Evolutionary conservation across 305 asterid genomes (phyloP).

Genomic region (Ilex paraguariensis): DNA sequence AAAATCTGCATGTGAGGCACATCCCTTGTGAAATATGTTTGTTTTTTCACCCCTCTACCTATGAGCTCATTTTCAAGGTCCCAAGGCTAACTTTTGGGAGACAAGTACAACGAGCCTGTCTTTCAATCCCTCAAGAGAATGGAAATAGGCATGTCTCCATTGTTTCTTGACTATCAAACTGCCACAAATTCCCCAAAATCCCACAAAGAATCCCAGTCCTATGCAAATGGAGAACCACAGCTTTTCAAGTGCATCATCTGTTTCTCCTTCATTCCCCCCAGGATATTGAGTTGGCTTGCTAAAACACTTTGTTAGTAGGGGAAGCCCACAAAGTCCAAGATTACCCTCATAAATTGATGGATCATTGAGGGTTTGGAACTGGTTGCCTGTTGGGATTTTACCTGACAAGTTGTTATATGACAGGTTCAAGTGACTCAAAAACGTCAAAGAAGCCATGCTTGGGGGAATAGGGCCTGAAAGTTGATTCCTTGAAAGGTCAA

Average conservation of each 20-base stretch:
- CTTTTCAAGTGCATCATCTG: slow-evolving; percentile 4
- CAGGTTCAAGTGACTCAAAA: slow-evolving; percentile 20
- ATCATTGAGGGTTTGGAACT: slow-evolving; percentile 22
- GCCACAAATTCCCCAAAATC: slow-evolving; percentile 26
- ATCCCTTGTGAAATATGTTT: too few relatives aligned
- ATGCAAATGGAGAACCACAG: slow-evolving; percentile 11
- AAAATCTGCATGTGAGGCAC: too few relatives aligned
- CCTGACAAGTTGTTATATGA: slow-evolving; percentile 33
- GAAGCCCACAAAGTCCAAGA: slow-evolving; percentile 24
- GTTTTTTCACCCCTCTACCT: too few relatives aligned
- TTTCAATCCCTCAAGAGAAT: neutral
- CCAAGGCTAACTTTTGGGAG: too few relatives aligned
- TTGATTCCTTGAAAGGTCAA: slow-evolving; percentile 21
- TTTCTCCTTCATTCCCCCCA: slow-evolving; percentile 4
- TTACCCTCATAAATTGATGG: slow-evolving; percentile 26
- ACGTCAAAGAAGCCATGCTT: neutral
- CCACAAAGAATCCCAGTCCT: slow-evolving; percentile 18
- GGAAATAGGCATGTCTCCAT: slow-evolving; percentile 25
- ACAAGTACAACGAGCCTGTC: too few relatives aligned
- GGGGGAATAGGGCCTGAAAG: slow-evolving; percentile 24
- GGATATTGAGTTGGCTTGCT: neutral
- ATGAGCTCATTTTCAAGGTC: too few relatives aligned
- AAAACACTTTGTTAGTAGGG: slow-evolving; percentile 13
- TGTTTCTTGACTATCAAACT: slow-evolving; percentile 13
- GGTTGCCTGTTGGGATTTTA: slow-evolving; percentile 22